Base-by-base conservation (phyloP, 208 protist species). In the Balamuthia mandrillaris region DNA sequence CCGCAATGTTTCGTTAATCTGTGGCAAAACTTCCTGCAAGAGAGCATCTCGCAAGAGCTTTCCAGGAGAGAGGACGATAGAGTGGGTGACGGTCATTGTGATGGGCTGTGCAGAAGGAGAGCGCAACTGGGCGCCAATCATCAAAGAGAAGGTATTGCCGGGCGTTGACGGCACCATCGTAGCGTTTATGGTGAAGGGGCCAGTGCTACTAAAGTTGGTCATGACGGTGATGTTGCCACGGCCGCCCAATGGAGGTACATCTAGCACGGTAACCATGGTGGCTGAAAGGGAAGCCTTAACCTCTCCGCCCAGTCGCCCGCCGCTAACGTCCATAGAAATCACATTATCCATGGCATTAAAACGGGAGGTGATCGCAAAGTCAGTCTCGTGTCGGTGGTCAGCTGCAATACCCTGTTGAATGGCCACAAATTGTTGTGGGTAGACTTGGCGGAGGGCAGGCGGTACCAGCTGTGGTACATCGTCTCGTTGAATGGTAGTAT, bases 151-250 rank as follows among this genome's bases (percentile, higher is more conserved):
- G 10, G 70, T 79, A 51, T 79, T 79, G 14, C 60, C 29, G 47
- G 70, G 70, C 18, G 70, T 51, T 21, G 70, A 3, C 42, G 70
- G 70, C 24, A 79, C 70, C 4, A 58, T 18, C 31, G 70, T 79
- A 21, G 16, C 47, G 47, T 44, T 79, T 44, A 33, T 21, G 37
- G 65, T 51, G 29, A 39, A 37, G n/a, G n/a, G n/a, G 65, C 52
- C 52, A 44, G 37, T 16, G 39, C 65, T 29, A 44, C 52, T 44
- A 29, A 21, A 75, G 41, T 24, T 33, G 39, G 65, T 52, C 27
- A n/a, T 75, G 65, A 75, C 42, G 41, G 42, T 75, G 41, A 75
- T 75, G 65, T 75, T 75, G 39, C 65, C 65, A 0, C 65, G 65
- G 16, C 65, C 65, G 65, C 65, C 65, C 16, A 75, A 44, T 44